Percentiles rank a stretch among this genome's conserved stretches.
Conservation (phyloP, 2,329 filamentous ascomycete genomes). For the Arthroderma sp. region DNA sequence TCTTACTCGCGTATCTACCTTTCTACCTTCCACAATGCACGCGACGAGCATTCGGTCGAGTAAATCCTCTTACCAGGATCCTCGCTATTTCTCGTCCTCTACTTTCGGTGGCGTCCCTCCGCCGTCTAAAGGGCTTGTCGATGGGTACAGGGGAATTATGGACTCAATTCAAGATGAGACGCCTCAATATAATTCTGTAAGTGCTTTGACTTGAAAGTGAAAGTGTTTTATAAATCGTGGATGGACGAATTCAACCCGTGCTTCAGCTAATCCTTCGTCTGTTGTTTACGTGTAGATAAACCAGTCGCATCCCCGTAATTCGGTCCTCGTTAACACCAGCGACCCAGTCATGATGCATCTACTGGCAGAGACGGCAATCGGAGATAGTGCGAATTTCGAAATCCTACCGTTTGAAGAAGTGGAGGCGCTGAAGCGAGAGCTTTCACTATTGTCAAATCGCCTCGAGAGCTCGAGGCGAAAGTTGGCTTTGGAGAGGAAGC, state of each 20-base stretch:
- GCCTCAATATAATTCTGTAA: slow-evolving; percentile 46
- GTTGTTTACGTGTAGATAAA: slow-evolving; percentile 38
- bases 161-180: slow-evolving; percentile 43
- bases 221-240: neutral
- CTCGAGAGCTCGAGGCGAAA: slow-evolving; percentile 72
- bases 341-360: slow-evolving; percentile 72
- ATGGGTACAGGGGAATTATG: slow-evolving; percentile 47
- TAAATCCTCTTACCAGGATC: slow-evolving; percentile 29
- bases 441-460: slow-evolving; percentile 56
- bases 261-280: neutral
- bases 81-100: slow-evolving; percentile 24
- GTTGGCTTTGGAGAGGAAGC: slow-evolving; percentile 79
- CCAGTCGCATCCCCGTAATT: slow-evolving; percentile 18
- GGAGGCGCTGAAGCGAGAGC: slow-evolving; percentile 80
- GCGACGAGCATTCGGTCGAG: slow-evolving; percentile 25
- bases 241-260: neutral
- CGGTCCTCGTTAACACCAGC: slow-evolving; percentile 30
- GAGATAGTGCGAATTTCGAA: slow-evolving; percentile 73
- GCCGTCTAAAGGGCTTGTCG: slow-evolving; percentile 38
- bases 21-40: slow-evolving; percentile 12
- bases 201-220: slow-evolving; percentile 12
- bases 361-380: slow-evolving; percentile 81
- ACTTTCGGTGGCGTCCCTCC: slow-evolving; percentile 22
- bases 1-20: too few relatives aligned
- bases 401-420: slow-evolving; percentile 85